Evolutionary conservation across 2,329 filamentous ascomycete species (phyloP), one percentile per base, ranked within the genome.

Genomic region (Claviceps quebecensis): DNA sequence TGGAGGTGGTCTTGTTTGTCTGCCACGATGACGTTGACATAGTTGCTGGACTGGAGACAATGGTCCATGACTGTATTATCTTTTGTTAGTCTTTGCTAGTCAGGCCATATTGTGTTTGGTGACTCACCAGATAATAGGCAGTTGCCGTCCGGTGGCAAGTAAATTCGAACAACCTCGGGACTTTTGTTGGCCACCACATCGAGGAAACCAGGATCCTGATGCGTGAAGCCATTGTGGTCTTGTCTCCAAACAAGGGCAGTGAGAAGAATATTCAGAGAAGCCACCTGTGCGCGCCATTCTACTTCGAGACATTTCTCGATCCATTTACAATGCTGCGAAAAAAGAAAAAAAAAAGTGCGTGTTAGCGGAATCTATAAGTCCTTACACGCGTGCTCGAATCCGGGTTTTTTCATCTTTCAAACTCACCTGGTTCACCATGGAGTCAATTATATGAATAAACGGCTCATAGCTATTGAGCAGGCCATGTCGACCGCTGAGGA

Each of bases 141-240:
- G 70, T 90, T 90, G 55, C 83, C 86, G 60, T 90, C 86, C 0
- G 86, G 85, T 22, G 86, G 86, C 4, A 90, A 77, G 63, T 90
- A 90, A 61, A 90, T 87, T 51, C 86, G 82, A 16, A 87, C 84
- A 4, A 89, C 83, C 58, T 88, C 83, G 7, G 86, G 85, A 56
- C 78, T 84, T 71, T 89, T 89, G 71, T 90, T 89, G 57, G 80
- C 81, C 2, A 90, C 77, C 0, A 89, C 82, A 56, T 88, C 84
- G 13, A 90, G 75, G 74, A 90, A 90, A 40, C 84, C 84, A 0
- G 85, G 86, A 56, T 88, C 84, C 63, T 89, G 85, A 63, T 89
- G 85, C 0, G 84, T 88, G 69, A 90, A 90, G 38, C 86, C 86
- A 60, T 89, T 90, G 72, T 89, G 86, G 57, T 89, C 86, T 69